These are phyloP conservation scores for Fusarium sp. DNA, from an alignment of 2,329 filamentous ascomycete species.

Conservation along the genomic window DNA sequence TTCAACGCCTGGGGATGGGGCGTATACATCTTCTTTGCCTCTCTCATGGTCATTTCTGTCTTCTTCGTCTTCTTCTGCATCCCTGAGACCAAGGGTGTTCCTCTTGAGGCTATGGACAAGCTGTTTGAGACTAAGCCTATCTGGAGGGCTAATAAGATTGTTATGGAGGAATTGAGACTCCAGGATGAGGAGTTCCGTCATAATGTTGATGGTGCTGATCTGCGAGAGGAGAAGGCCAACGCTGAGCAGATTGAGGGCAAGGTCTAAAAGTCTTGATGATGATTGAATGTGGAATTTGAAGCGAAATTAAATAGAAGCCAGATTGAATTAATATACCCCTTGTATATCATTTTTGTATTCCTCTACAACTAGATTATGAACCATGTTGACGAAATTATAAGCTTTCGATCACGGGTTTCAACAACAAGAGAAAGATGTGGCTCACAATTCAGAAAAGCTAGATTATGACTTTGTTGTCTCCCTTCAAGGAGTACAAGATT, in stretches of 20 bases:
- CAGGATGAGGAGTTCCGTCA: constrained; percentile 49
- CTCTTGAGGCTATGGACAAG: constrained; percentile 70
- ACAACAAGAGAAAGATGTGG: no score
- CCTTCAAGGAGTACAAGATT: neutral
- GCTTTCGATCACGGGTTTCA: neutral
- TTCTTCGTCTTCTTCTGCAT: constrained; percentile 69
- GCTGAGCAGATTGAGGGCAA: constrained; percentile 40
- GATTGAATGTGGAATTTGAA: neutral
- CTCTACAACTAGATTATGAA: neutral
- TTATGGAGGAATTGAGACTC: constrained; percentile 54
- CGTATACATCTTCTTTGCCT: constrained; percentile 74
- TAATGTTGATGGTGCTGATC: constrained; percentile 38
- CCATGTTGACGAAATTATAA: neutral
- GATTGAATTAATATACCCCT: neutral
- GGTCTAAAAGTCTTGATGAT: neutral
- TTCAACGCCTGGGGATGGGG: constrained; percentile 66
- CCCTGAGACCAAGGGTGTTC: constrained; percentile 72
- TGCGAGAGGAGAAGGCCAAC: constrained; percentile 42
- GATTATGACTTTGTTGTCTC: no score
- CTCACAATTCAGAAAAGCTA: neutral
- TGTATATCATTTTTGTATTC: neutral
- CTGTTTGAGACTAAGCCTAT: constrained; percentile 63
- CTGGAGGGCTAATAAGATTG: constrained; percentile 51
- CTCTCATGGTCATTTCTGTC: constrained; percentile 65
- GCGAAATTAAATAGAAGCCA: neutral